A percentile compares a stretch with the other conserved stretches of the same genome.
These are phyloP conservation scores for Ogataea siamensis DNA, from an alignment of 805 yeast genomes.

Conservation along the genomic window DNA sequence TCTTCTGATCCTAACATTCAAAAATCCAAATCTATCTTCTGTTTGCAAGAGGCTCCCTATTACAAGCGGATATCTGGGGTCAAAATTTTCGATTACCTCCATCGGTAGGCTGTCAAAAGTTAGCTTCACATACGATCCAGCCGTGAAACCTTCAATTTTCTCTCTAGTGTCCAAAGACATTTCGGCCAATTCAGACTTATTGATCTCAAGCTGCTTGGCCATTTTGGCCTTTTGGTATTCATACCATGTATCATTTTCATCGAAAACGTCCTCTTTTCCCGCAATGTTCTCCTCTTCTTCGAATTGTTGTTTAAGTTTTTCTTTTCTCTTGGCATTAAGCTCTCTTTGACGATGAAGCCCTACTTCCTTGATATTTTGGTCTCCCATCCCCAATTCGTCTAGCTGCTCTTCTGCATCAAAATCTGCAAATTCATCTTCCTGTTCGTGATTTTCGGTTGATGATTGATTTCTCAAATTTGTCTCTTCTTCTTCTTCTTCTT, in stretches of 20 bases:
- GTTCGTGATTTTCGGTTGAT: constrained; percentile 19
- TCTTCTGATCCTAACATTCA: constrained; percentile 91
- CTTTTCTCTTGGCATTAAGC: constrained; percentile 84
- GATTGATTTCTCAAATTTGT: too few relatives aligned
- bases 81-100: constrained; percentile 84
- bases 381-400: constrained; percentile 39
- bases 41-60: constrained; percentile 90
- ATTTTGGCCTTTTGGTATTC: constrained; percentile 95
- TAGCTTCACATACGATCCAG: constrained; percentile 91
- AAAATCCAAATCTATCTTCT: constrained; percentile 88
- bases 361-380: constrained; percentile 30
- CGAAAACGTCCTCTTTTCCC: constrained; percentile 62
- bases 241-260: constrained; percentile 94
- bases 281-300: constrained; percentile 79
- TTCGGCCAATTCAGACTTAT: constrained; percentile 70
- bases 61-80: constrained; percentile 80
- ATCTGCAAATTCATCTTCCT: constrained; percentile 50
- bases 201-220: constrained; percentile 93
- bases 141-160: constrained; percentile 84
- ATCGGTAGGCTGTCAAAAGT: constrained; percentile 83
- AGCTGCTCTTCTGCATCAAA: constrained; percentile 50
- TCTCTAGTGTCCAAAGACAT: constrained; percentile 77
- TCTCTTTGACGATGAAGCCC: constrained; percentile 75
- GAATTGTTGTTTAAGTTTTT: constrained; percentile 81
- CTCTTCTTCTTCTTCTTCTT: too few relatives aligned